These are phyloP conservation scores for Thermothelomyces thermophilus DNA, from an alignment of 2,329 filamentous ascomycete species.

Conservation along the genomic window DNA sequence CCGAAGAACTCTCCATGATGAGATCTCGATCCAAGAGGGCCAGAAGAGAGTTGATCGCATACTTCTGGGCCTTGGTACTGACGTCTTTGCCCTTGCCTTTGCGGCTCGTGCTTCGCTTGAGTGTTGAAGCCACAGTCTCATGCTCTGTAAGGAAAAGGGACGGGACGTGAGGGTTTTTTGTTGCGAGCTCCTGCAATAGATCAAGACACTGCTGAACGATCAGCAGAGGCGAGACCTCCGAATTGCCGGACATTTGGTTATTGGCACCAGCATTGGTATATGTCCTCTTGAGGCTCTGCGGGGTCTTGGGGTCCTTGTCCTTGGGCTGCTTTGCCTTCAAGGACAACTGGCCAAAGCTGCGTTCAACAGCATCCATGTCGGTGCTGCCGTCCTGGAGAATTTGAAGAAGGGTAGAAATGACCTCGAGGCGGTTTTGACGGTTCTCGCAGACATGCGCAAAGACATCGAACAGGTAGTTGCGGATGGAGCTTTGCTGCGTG, in stretches of 20 bases:
- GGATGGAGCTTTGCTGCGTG: slow-evolving; percentile 79
- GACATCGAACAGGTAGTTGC: slow-evolving; percentile 76
- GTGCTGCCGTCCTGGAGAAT: slow-evolving; percentile 93
- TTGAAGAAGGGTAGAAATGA: slow-evolving; percentile 84
- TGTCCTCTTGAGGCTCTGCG: slow-evolving; percentile 70
- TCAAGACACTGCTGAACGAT: slow-evolving; percentile 93
- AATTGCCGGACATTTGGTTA: slow-evolving; percentile 52
- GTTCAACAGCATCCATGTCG: slow-evolving; percentile 87
- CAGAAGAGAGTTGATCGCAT: slow-evolving; percentile 84
- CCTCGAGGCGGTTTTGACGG: slow-evolving; percentile 88
- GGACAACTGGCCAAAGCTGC: slow-evolving; percentile 90
- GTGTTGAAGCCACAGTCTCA: slow-evolving; percentile 63
- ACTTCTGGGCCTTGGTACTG: slow-evolving; percentile 77
- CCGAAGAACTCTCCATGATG: slow-evolving; percentile 92
- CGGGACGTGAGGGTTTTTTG: slow-evolving; percentile 78
- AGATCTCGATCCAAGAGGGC: slow-evolving; percentile 85
- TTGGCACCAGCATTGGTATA: slow-evolving; percentile 50
- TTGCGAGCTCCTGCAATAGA: slow-evolving; percentile 74
- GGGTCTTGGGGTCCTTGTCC: slow-evolving; percentile 67
- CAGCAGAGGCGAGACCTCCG: slow-evolving; percentile 87
- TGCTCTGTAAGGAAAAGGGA: slow-evolving; percentile 94
- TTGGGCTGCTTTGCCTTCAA: slow-evolving; percentile 78
- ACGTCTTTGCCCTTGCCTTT: slow-evolving; percentile 92
- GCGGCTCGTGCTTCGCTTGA: slow-evolving; percentile 69
- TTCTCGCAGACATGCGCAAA: slow-evolving; percentile 92